Evolutionary conservation across 2,329 filamentous ascomycete genomes (phyloP).

Genomic region (Byssochlamys sp.): DNA sequence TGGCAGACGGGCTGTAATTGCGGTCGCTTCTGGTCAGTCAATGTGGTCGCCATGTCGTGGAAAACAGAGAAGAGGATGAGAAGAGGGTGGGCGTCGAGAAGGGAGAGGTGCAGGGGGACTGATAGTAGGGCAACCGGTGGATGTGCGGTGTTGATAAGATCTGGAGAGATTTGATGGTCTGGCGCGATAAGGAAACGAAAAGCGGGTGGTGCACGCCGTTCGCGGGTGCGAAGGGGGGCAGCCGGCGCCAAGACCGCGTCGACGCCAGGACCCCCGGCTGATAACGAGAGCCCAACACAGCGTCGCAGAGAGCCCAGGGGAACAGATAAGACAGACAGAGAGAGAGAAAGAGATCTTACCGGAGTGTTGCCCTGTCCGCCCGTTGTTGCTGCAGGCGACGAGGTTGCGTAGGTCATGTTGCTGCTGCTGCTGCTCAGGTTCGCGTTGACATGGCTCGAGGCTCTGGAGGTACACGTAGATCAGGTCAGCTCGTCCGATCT

Average conservation of each 20-base stretch:
- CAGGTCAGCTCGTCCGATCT: constrained; percentile 2
- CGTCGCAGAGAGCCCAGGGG: constrained; percentile 4
- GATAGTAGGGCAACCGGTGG: constrained; percentile 25
- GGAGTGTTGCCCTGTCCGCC: constrained; percentile 49
- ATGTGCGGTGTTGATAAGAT: constrained; percentile 33
- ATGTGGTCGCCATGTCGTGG: constrained; percentile 34
- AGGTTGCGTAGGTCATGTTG: constrained; percentile 53
- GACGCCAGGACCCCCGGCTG: constrained; percentile 14
- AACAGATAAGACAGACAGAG: constrained; percentile 11
- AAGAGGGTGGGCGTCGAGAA: constrained; percentile 9
- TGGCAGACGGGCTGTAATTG: constrained; percentile 86
- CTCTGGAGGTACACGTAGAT: constrained; percentile 1
- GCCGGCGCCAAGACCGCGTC: constrained; percentile 25
- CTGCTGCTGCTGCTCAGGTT: constrained; percentile 42
- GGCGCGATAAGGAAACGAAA: constrained; percentile 40
- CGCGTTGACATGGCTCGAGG: constrained; percentile 30
- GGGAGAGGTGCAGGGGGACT: constrained; percentile 12
- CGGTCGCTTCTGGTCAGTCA: constrained; percentile 44
- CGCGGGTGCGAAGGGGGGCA: constrained; percentile 3
- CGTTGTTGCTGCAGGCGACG: constrained; percentile 55
- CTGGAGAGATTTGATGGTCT: constrained; percentile 31
- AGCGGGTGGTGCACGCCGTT: constrained; percentile 16
- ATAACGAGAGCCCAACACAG: constrained; percentile 16
- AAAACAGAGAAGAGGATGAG: constrained; percentile 7
- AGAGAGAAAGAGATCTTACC: constrained; percentile 25